A percentile compares a stretch with the other conserved stretches of the same genome.
These are phyloP conservation scores for Drechslera avenae DNA, from an alignment of 2,329 filamentous ascomycete species.

Conservation along the genomic window DNA sequence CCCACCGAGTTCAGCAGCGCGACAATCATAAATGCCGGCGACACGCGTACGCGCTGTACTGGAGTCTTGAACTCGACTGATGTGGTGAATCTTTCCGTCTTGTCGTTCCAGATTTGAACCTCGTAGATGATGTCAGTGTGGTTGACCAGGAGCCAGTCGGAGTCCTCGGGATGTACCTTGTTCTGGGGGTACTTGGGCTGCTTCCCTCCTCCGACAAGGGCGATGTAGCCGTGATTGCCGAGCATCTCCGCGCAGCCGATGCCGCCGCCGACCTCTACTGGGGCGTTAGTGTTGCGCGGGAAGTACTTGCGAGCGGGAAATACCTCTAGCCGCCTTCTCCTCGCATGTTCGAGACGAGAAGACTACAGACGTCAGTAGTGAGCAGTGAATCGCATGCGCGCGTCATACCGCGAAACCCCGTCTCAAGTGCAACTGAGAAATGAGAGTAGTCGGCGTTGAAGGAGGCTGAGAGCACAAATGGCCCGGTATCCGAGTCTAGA, in stretches of 20 bases:
- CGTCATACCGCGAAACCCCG: conserved; percentile 77
- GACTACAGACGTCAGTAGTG: conserved; percentile 30
- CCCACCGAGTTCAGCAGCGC: conserved; percentile 81
- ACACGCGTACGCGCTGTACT: conserved; percentile 79
- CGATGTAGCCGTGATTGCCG: conserved; percentile 83
- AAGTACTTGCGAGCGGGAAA: neutral
- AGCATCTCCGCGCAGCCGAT: conserved; percentile 86
- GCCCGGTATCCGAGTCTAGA: conserved; percentile 76
- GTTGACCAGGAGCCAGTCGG: conserved; percentile 33
- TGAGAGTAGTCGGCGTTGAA: conserved; percentile 86
- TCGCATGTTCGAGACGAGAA: conserved; percentile 41
- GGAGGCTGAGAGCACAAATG: conserved; percentile 77
- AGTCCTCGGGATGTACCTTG: conserved; percentile 62
- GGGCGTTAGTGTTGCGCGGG: conserved; percentile 19
- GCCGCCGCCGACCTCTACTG: conserved; percentile 61
- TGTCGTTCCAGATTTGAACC: conserved; percentile 91
- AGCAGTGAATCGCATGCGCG: neutral
- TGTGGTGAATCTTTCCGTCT: conserved; percentile 74
- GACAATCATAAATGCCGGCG: conserved; percentile 76
- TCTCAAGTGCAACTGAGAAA: conserved; percentile 85
- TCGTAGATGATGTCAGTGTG: conserved; percentile 45
- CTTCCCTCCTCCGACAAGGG: conserved; percentile 85
- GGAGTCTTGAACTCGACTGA: conserved; percentile 79
- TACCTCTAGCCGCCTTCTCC: conserved; percentile 40
- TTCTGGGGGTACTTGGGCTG: conserved; percentile 85